phyloP scores from a whole-genome alignment of 768 basidiomycete species.

The Termitomyces sp. region DNA sequence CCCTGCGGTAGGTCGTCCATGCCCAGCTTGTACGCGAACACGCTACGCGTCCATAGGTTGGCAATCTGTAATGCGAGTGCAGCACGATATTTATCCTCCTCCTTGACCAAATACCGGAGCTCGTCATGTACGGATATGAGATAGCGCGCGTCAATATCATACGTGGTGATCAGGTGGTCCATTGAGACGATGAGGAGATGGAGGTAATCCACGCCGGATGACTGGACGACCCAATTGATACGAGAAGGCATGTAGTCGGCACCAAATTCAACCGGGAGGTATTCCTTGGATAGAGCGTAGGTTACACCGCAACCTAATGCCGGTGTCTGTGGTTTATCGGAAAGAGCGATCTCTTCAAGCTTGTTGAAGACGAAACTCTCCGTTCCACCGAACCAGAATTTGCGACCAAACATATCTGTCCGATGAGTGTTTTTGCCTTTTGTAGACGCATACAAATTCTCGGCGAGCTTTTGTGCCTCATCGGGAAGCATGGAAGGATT shows the following conservation, averaged over 20 bases:
- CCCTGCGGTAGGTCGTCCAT: constrained; percentile 96
- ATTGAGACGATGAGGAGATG: constrained; percentile 95
- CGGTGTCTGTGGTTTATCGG: constrained; percentile 83
- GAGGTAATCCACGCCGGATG: constrained; percentile 96
- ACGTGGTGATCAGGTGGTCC: constrained; percentile 78
- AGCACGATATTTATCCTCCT: constrained; percentile 85
- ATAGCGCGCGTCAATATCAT: constrained; percentile 85
- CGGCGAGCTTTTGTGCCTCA: constrained; percentile 73
- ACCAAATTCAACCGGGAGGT: constrained; percentile 76
- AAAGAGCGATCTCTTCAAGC: constrained; percentile 89
- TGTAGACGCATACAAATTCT: constrained; percentile 84
- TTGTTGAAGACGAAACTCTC: constrained; percentile 98
- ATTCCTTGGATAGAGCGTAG: constrained; percentile 84
- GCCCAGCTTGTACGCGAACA: constrained; percentile 90
- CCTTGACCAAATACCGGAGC: constrained; percentile 85
- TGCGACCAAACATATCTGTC: constrained; percentile 64
- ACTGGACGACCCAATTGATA: constrained; percentile 99
- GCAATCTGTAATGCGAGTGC: constrained; percentile 92
- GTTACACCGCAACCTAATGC: constrained; percentile 94
- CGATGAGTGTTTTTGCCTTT: constrained; percentile 88
- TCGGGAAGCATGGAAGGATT: constrained; percentile 75
- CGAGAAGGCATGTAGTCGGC: constrained; percentile 91
- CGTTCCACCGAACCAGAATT: constrained; percentile 96
- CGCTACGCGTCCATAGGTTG: constrained; percentile 89
- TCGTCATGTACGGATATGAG: constrained; percentile 98